phyloP scores from a whole-genome alignment of 345 rosid genomes.

The Gossypium thurberi region DNA sequence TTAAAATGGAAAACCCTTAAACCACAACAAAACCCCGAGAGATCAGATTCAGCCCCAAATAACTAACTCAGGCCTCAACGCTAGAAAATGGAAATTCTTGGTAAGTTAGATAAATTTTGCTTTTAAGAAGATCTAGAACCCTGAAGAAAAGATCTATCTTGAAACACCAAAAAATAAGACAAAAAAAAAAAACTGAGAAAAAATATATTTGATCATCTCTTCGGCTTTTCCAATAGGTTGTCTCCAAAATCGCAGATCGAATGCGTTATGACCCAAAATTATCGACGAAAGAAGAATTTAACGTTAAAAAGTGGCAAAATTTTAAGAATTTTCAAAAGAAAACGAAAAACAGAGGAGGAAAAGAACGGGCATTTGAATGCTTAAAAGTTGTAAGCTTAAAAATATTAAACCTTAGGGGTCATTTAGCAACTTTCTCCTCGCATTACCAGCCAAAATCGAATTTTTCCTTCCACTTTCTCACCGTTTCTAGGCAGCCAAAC shows the following conservation, averaged over 20 bases:
- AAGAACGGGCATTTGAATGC: background rate
- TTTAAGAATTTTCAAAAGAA: background rate
- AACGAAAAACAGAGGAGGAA: background rate
- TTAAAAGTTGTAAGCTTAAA: background rate
- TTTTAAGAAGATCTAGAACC: slow-evolving; percentile 26
- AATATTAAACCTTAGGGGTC: background rate
- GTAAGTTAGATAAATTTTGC: slow-evolving; percentile 10
- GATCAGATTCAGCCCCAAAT: slow-evolving; percentile 15
- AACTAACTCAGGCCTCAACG: slow-evolving; percentile 11
- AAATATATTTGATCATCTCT: background rate
- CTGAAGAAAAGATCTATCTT: slow-evolving; percentile 19
- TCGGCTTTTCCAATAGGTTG: background rate
- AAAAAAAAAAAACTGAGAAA: background rate
- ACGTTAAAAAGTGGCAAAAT: background rate
- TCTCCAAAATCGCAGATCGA: slow-evolving; percentile 31
- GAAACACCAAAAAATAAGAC: background rate
- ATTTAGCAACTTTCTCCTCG: background rate
- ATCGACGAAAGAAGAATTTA: slow-evolving; percentile 3
- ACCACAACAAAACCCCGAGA: slow-evolving; percentile 35
- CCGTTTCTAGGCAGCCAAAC: slow-evolving; percentile 13
- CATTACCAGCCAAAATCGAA: slow-evolving; percentile 13
- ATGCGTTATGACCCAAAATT: slow-evolving; percentile 11
- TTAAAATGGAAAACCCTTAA: slow-evolving; percentile 13
- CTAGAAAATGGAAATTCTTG: slow-evolving; percentile 5
- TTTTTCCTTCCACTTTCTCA: background rate